Percentiles rank a stretch among this genome's conserved stretches.
Conservation (phyloP, 2,329 filamentous ascomycete genomes). For the Penicillium sp. region DNA sequence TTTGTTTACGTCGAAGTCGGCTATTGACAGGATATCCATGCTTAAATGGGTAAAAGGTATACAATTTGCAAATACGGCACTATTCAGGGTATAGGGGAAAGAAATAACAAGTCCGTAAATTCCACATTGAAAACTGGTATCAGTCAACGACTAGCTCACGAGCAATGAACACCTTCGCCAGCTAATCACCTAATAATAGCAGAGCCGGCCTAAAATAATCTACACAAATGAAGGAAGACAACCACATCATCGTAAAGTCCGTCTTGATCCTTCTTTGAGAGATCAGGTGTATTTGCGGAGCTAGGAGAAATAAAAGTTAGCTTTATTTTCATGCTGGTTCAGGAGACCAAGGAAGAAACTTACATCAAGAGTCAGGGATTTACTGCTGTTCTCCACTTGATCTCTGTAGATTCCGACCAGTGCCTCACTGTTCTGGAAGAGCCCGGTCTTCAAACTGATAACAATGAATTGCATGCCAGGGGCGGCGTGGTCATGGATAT, state of each 20-base stretch:
- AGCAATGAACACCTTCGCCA: not conserved
- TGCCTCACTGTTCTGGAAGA: conserved; percentile 96
- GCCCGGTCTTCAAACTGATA: conserved; percentile 89
- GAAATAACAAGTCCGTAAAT: not conserved
- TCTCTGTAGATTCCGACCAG: conserved; percentile 94
- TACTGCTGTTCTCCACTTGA: conserved; percentile 87
- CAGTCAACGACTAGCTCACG: conserved; percentile 12
- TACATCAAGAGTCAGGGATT: conserved; percentile 91
- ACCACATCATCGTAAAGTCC: conserved; percentile 16
- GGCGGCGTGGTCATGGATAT: conserved; percentile 88
- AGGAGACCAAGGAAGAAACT: conserved; percentile 47
- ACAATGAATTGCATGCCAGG: conserved; percentile 99
- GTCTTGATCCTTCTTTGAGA: conserved; percentile 1
- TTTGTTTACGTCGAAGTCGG: conserved; percentile 8
- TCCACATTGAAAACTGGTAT: conserved; percentile 13
- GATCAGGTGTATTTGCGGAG: conserved; percentile 38
- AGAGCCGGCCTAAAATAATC: conserved; percentile 17
- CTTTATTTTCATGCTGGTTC: not conserved
- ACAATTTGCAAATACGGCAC: not conserved
- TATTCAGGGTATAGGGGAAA: not conserved
- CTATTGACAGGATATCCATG: conserved; percentile 6
- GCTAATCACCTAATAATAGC: not conserved
- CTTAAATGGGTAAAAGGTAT: not conserved
- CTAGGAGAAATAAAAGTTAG: conserved; percentile 21
- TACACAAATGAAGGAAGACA: conserved; percentile 20